Base-by-base conservation (phyloP, 495 filamentous ascomycete species). In the Penicillium egyptiacum region DNA sequence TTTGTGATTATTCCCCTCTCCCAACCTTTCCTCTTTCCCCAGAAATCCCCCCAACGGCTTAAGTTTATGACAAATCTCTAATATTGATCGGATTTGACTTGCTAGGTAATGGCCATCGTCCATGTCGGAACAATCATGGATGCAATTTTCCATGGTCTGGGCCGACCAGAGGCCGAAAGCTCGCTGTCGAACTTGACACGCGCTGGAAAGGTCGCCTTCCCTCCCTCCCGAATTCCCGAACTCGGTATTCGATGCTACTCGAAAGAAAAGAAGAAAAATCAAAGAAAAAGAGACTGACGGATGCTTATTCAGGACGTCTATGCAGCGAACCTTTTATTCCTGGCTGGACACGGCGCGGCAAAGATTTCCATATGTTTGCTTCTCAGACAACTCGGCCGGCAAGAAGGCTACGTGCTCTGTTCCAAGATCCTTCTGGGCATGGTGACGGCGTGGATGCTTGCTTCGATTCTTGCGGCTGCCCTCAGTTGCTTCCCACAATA, bases 351-450 rank as follows among this genome's bases (percentile, higher is more conserved):
- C 37, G 51, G 51, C 20, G 23, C 51, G 8, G 37, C 51, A 9
- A 53, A 53, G 39, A 42, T 53, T 40, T 53, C 51, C 33, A 19
- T 53, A 20, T 53, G 51, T 11, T 40, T 53, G 23, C 37, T 53
- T 43, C 37, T 53, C 17, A 53, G 44, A 19, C 37, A 40, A 31
- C 51, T 53, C 7, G 51, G 51, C 9, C 35, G 23, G 25, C 22
- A 41, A 28, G 6, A 19, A 9, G 8, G 16, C 16, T 39, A 39
- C 16, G n/a, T 39, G 16, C 16, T 39, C 35, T 39, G 16, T 39
- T n/a, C 35, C 35, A 39, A n/a, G 2, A 8, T 39, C 0, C 35
- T 39, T 39, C 7, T 39, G 1, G 35, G 35, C 5, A n/a, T 39
- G 3, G 7, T 39, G 16, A 8, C 2, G 35, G 35, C 7, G 16